phyloP scores from a whole-genome alignment of 495 filamentous ascomycete genomes.

The Penicillium herquei region DNA sequence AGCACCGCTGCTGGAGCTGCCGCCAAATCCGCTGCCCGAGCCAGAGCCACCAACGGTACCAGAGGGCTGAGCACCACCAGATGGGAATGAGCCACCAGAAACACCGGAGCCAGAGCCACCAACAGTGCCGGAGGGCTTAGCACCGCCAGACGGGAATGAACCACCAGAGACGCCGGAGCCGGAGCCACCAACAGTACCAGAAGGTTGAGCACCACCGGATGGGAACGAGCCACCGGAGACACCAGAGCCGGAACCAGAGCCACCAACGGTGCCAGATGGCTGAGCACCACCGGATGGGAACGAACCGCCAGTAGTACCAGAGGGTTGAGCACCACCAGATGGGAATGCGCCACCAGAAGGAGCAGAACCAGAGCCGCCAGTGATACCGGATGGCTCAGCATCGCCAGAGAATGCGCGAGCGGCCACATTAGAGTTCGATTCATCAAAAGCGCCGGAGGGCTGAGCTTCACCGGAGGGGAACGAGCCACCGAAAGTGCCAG shows the following conservation, averaged over 20 bases:
- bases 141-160: no score
- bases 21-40: neutral
- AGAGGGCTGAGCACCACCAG: neutral
- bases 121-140: neutral
- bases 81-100: neutral
- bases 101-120: neutral
- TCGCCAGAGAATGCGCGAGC: no score
- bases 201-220: no score
- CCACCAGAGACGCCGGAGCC: no score
- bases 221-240: neutral
- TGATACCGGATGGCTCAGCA: no score
- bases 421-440: neutral
- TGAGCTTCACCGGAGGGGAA: no score
- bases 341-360: no score
- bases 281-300: no score
- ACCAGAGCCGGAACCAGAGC: neutral
- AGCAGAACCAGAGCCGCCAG: no score
- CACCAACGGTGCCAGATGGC: neutral
- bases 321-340: neutral
- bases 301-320: neutral
- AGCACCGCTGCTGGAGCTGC: no score
- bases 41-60: neutral
- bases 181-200: no score
- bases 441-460: neutral
- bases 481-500: no score